Base-by-base conservation (phyloP, 169 alveolate genomes). In the Eimeria mitis region DNA sequence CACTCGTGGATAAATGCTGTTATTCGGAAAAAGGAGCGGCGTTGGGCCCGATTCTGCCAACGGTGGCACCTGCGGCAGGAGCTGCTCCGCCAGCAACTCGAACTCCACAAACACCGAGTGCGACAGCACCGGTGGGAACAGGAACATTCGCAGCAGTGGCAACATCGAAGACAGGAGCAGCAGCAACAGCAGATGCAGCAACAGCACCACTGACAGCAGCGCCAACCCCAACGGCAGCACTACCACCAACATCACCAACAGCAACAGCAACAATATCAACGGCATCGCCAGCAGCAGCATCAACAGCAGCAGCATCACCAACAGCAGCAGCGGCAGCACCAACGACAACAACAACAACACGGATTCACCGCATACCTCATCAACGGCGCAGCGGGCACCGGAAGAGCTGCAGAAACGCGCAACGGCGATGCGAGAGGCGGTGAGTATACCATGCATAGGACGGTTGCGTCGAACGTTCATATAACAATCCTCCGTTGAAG, bases 341-440 rank as follows among this genome's bases (percentile, higher is more conserved):
- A 44, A 16, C 56, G 31, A 63, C 61, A 54, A 37, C 54, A 37
- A 13, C 56, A 71, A 42, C 54, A 34, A 6, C 81, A 40, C 56
- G 47, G 78, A n/a, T 68, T 21, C 78, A 11, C 47, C n/a, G 42
- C 28, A 34, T 11, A 68, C 49, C 5, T 11, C 79, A 63, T 13
- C 92, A 34, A 65, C 79, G 8, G 75, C 92, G 81, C 92, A 87
- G 94, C 63, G 73, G 47, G 44, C 83, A 1, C 81, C 81, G 19
- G 73, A 89, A 19, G 73, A 65, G 40, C 42, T 16, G 70, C 84
- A 89, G 73, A 56, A n/a, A 6, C 94, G 78, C 8, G 94, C 59
- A 61, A 42, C 79, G 49, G 92, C 92, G 8, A 85, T 85, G 81
- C 92, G 92, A 3, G 92, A 85, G 52, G 92, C 92, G 44, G 92